These are phyloP conservation scores for Moniliophthora roreri DNA, from an alignment of 1,284 basidiomycete species.

Conservation along the genomic window DNA sequence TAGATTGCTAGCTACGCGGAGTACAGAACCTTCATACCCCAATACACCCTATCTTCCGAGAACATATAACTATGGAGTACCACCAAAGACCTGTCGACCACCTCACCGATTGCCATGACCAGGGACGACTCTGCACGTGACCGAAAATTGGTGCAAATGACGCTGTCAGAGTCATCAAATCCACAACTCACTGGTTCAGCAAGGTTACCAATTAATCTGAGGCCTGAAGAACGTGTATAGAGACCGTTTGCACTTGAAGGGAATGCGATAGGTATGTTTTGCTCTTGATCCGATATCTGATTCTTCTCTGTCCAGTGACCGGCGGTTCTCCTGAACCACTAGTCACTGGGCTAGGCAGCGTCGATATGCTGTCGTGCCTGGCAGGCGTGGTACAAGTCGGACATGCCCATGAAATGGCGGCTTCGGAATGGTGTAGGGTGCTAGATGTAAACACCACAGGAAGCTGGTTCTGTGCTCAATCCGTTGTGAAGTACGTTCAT, in stretches of 20 bases:
- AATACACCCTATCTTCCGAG: too few species aligned
- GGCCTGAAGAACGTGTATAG: conserved; percentile 27
- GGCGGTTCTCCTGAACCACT: conserved; percentile 33
- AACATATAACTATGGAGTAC: too few species aligned
- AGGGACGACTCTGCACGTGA: conserved; percentile 16
- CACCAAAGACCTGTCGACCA: not conserved
- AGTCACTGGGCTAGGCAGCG: conserved; percentile 27
- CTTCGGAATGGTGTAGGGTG: conserved; percentile 35
- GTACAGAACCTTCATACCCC: too few species aligned
- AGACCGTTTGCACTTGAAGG: conserved; percentile 36
- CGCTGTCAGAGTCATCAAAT: conserved; percentile 31
- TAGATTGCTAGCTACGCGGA: too few species aligned
- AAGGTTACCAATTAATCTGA: conserved; percentile 20
- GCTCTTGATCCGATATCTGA: not conserved
- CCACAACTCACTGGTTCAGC: conserved; percentile 34
- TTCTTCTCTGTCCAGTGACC: conserved; percentile 38
- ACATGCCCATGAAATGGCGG: conserved; percentile 29
- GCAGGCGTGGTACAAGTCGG: conserved; percentile 37
- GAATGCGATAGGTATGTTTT: conserved; percentile 34
- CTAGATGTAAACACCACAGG: conserved; percentile 43
- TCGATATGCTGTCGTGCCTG: conserved; percentile 39
- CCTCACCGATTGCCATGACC: not conserved
- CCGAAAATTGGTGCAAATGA: conserved; percentile 26
- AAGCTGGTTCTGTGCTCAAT: conserved; percentile 41
- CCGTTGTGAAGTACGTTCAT: conserved; percentile 37